phyloP scores from a whole-genome alignment of 2,329 filamentous ascomycete species.

The Beauveria australis region DNA sequence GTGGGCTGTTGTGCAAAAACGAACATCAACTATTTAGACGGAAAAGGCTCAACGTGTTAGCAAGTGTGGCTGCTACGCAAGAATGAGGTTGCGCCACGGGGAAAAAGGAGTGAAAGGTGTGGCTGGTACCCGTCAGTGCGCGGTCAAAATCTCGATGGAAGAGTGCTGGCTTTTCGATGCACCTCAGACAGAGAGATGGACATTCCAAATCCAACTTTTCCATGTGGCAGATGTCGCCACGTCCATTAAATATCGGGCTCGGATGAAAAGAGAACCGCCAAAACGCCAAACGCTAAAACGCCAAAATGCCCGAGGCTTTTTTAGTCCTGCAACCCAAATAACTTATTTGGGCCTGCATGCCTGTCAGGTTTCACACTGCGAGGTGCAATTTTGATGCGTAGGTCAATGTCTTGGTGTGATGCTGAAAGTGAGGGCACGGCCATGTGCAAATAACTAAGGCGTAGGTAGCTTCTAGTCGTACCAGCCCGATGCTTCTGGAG shows the following conservation, averaged over 20 bases:
- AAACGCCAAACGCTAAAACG: too few species aligned
- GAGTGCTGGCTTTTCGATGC: neutral
- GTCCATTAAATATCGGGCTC: neutral
- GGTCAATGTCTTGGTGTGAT: neutral
- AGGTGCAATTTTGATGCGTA: too few species aligned
- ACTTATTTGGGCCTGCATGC: neutral
- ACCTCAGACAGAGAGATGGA: neutral
- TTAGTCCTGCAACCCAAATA: neutral
- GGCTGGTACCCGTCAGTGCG: neutral
- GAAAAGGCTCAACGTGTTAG: too few species aligned
- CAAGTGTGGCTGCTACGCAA: neutral
- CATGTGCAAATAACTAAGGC: neutral
- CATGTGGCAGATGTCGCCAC: slow-evolving; percentile 3
- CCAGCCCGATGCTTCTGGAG: too few species aligned
- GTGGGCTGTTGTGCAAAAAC: neutral
- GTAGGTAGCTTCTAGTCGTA: neutral
- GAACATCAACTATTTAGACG: too few species aligned
- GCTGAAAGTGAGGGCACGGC: neutral
- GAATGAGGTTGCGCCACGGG: neutral
- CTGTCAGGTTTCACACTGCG: neutral
- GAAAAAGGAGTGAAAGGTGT: neutral
- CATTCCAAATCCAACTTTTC: neutral
- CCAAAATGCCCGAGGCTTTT: neutral
- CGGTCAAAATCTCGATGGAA: neutral
- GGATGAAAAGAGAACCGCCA: too few species aligned